phyloP scores from a whole-genome alignment of 2,329 filamentous ascomycete genomes.

The Macroventuria anomochaeta region DNA sequence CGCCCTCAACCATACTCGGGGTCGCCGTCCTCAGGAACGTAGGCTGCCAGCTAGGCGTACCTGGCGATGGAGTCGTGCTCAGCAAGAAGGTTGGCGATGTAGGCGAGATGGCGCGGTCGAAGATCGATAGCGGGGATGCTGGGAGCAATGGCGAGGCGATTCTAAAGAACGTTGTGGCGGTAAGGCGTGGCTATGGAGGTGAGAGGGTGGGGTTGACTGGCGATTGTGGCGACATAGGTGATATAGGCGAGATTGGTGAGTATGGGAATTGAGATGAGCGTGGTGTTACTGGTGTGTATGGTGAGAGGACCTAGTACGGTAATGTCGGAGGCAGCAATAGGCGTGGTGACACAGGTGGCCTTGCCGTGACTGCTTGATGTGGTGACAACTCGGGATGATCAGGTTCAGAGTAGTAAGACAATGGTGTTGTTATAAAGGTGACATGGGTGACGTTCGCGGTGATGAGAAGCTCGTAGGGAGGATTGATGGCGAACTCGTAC shows the following conservation, averaged over 20 bases:
- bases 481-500: neutral
- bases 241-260: constrained; percentile 9
- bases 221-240: neutral
- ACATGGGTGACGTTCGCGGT: neutral
- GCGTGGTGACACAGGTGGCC: neutral
- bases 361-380: neutral
- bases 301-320: neutral
- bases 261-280: neutral
- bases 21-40: neutral
- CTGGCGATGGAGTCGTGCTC: neutral
- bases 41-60: neutral
- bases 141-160: constrained; percentile 23
- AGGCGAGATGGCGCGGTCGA: constrained; percentile 22
- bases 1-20: neutral
- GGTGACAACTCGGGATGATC: no score
- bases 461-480: neutral
- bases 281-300: neutral
- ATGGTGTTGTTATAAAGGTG: neutral
- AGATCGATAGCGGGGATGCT: constrained; percentile 27
- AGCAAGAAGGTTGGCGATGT: constrained; percentile 7
- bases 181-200: constrained; percentile 5
- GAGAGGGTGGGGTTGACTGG: constrained; percentile 25
- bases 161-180: neutral
- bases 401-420: neutral
- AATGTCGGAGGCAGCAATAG: neutral